phyloP scores from a whole-genome alignment of 805 yeast genomes.

The Myxozyma sirexii region DNA sequence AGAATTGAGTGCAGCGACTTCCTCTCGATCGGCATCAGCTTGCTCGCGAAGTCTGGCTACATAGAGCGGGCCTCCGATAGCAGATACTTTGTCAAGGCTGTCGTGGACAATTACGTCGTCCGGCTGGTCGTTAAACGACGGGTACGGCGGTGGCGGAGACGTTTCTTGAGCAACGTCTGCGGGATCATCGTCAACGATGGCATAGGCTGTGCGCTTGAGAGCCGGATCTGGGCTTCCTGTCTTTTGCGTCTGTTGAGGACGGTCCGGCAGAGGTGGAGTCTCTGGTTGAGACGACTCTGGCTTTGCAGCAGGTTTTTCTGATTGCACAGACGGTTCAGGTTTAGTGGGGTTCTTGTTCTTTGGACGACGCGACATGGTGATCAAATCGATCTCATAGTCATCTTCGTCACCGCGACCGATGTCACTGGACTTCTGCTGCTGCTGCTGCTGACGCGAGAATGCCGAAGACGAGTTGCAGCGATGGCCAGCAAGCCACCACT shows the following conservation, averaged over 20 bases:
- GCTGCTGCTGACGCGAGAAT: background rate
- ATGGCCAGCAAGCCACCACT: background rate
- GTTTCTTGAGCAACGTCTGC: no score
- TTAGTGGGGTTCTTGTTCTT: background rate
- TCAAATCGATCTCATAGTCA: constrained; percentile 10
- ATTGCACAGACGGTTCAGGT: no score
- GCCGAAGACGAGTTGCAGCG: background rate
- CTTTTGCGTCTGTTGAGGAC: background rate
- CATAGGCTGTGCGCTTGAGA: no score
- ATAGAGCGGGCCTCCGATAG: background rate
- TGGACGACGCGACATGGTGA: constrained; percentile 12
- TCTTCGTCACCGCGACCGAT: constrained; percentile 1
- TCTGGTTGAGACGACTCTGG: no score
- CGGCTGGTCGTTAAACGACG: background rate
- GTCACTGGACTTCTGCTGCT: background rate
- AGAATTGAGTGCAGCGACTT: background rate
- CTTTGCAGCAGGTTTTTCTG: no score
- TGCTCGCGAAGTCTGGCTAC: background rate
- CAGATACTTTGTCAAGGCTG: background rate
- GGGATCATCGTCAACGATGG: no score
- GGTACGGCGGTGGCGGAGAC: no score
- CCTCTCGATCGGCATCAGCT: background rate
- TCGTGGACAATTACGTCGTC: background rate
- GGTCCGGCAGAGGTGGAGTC: no score
- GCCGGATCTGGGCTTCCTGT: background rate